These are phyloP conservation scores for Eleusine indica DNA, from an alignment of 176 grass and related monocot species.

Conservation along the genomic window DNA sequence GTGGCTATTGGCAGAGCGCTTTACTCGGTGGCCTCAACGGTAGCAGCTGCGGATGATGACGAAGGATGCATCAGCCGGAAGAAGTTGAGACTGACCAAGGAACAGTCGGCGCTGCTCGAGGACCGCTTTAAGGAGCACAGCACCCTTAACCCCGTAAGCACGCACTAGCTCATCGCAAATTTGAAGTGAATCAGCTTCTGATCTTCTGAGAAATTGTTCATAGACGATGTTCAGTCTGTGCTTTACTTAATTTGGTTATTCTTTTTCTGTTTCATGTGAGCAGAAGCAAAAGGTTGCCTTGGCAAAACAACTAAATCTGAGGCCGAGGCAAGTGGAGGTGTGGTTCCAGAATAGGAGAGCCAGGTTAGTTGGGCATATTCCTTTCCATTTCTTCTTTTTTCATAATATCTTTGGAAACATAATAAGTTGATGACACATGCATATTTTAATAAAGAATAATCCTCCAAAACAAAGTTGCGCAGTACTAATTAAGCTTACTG, in stretches of 20 bases:
- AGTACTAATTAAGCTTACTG: background rate
- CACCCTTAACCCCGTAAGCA: constrained; percentile 72
- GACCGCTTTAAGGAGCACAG: constrained; percentile 79
- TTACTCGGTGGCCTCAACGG: constrained; percentile 41
- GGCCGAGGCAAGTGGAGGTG: constrained; percentile 92
- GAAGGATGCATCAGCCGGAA: constrained; percentile 69
- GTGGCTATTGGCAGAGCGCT: constrained; percentile 37
- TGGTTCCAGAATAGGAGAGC: constrained; percentile 99
- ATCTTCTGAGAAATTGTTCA: background rate
- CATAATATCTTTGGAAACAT: background rate
- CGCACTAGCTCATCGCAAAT: background rate
- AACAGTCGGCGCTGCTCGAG: constrained; percentile 82
- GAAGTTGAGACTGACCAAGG: constrained; percentile 85
- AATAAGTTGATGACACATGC: background rate
- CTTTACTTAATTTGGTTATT: background rate
- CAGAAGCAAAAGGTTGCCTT: constrained; percentile 84
- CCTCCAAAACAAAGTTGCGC: background rate
- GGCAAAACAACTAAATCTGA: constrained; percentile 74
- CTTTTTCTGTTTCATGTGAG: constrained; percentile 2
- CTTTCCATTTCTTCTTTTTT: background rate
- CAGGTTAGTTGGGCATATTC: constrained; percentile 61
- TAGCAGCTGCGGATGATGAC: constrained; percentile 39
- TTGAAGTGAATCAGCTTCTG: background rate
- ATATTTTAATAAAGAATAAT: background rate
- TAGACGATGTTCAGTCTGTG: background rate